Evolutionary conservation across 2,329 filamentous ascomycete species (phyloP).

Genomic region (Aspergillus vadensis): DNA sequence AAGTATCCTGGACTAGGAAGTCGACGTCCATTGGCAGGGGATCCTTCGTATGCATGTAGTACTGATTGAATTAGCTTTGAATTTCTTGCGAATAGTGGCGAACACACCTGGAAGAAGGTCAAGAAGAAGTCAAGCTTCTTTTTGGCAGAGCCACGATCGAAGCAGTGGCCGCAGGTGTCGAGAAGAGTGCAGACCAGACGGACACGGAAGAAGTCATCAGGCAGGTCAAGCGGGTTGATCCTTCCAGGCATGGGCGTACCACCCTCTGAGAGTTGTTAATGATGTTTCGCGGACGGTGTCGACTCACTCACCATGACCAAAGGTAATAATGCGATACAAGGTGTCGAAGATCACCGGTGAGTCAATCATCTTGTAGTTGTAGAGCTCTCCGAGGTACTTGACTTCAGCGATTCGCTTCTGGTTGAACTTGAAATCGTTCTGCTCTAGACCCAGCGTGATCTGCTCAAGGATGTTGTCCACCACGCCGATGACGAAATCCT

Average conservation of each 20-base stretch:
- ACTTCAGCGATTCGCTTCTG: conserved; percentile 93
- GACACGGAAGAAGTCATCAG: conserved; percentile 95
- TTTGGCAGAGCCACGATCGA: conserved; percentile 86
- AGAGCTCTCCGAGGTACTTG: conserved; percentile 93
- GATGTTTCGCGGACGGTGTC: not conserved
- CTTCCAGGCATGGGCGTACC: conserved; percentile 79
- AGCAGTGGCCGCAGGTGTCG: conserved; percentile 95
- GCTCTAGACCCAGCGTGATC: conserved; percentile 82
- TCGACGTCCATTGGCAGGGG: conserved; percentile 94
- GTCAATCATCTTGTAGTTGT: conserved; percentile 96
- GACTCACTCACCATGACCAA: conserved; percentile 70
- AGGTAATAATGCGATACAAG: conserved; percentile 90
- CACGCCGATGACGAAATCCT: conserved; percentile 84
- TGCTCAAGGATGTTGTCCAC: conserved; percentile 91
- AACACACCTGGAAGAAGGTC: conserved; percentile 80
- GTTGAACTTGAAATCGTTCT: conserved; percentile 97
- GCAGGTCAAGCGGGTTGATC: conserved; percentile 76
- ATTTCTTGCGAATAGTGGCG: not conserved
- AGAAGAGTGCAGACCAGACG: conserved; percentile 85
- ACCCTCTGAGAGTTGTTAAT: conserved; percentile 52
- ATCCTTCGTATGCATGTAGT: conserved; percentile 91
- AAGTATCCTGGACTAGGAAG: conserved; percentile 93
- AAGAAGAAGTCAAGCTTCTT: conserved; percentile 99
- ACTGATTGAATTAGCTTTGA: conserved; percentile 52
- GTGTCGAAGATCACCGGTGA: conserved; percentile 94